These are phyloP conservation scores for Phoenix dactylifera DNA, from an alignment of 176 grass and related monocot species.

Conservation along the genomic window DNA sequence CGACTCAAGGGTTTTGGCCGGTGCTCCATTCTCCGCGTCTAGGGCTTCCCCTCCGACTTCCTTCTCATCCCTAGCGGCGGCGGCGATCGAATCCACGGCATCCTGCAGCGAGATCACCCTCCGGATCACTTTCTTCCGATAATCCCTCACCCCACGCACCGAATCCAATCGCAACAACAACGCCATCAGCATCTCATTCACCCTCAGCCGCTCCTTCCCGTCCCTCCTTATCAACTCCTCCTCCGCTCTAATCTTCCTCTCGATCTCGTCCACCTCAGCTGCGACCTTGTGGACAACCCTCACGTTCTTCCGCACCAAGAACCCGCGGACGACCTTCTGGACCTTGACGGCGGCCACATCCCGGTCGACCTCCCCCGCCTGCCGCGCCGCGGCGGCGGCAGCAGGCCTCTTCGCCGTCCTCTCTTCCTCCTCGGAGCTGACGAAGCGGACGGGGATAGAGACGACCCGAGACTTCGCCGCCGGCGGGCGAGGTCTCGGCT, in stretches of 20 bases:
- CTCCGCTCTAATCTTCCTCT: neutral
- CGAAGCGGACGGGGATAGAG: neutral
- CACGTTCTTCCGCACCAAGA: conserved; percentile 41
- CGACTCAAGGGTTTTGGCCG: no score
- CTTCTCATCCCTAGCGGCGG: neutral
- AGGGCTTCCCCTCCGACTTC: no score
- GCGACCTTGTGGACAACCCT: conserved; percentile 20
- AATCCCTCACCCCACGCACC: conserved; percentile 51
- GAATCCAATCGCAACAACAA: conserved; percentile 47
- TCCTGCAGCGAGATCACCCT: conserved; percentile 61
- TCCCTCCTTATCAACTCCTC: conserved; percentile 15
- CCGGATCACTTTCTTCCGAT: conserved; percentile 43
- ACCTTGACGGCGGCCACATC: conserved; percentile 27
- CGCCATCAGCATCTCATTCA: conserved; percentile 46
- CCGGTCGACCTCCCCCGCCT: neutral
- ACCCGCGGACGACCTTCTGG: conserved; percentile 44
- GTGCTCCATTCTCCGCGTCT: no score
- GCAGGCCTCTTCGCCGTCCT: neutral
- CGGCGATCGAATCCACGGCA: conserved; percentile 39
- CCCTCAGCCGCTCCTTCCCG: conserved; percentile 18
- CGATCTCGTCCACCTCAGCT: conserved; percentile 25
- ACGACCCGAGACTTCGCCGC: no score
- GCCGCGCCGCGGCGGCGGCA: no score
- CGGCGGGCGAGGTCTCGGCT: no score
- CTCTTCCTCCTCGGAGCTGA: neutral